Conservation (phyloP, 2,329 filamentous ascomycete species). For the Blastomyces percursus region DNA sequence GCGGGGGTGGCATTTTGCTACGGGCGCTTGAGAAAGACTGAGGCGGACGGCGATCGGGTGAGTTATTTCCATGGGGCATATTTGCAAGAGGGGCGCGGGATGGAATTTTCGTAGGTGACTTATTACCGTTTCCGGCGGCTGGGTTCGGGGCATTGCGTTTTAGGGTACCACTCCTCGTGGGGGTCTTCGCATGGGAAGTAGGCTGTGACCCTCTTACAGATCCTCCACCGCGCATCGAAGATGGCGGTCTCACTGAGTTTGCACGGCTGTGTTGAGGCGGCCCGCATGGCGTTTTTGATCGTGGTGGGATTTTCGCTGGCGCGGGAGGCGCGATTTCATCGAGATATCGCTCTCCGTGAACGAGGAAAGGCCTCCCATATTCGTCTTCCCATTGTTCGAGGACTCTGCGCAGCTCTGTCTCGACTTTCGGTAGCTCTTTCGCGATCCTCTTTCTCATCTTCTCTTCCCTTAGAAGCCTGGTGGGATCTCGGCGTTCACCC, state of each 20-base stretch:
- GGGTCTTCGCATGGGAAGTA: conserved; percentile 38
- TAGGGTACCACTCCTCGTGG: conserved; percentile 31
- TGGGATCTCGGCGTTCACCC: conserved; percentile 87
- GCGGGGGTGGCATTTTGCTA: conserved; percentile 42
- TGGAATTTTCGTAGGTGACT: conserved; percentile 40
- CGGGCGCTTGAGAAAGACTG: conserved; percentile 32
- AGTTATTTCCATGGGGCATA: conserved; percentile 53
- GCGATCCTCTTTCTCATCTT: conserved; percentile 97
- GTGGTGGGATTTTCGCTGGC: conserved; percentile 54
- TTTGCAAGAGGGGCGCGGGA: conserved; percentile 37
- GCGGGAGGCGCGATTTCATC: conserved; percentile 62
- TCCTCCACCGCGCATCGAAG: conserved; percentile 25
- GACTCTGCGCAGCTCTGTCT: conserved; percentile 68
- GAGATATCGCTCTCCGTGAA: conserved; percentile 84
- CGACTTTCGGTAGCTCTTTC: conserved; percentile 89
- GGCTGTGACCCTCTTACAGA: conserved; percentile 32
- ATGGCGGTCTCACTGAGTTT: conserved; percentile 20
- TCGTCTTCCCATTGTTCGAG: conserved; percentile 87
- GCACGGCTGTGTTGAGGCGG: conserved; percentile 22
- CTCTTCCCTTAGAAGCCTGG: conserved; percentile 85
- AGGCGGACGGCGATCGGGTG: conserved; percentile 57
- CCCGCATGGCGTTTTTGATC: conserved; percentile 37
- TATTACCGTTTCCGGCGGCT: conserved; percentile 15
- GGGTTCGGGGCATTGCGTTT: conserved; percentile 26
- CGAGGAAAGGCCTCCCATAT: conserved; percentile 83